A percentile compares a stretch with the other conserved stretches of the same genome.
These are phyloP conservation scores for Penicillium paradoxum DNA, from an alignment of 495 filamentous ascomycete genomes.

Conservation along the genomic window DNA sequence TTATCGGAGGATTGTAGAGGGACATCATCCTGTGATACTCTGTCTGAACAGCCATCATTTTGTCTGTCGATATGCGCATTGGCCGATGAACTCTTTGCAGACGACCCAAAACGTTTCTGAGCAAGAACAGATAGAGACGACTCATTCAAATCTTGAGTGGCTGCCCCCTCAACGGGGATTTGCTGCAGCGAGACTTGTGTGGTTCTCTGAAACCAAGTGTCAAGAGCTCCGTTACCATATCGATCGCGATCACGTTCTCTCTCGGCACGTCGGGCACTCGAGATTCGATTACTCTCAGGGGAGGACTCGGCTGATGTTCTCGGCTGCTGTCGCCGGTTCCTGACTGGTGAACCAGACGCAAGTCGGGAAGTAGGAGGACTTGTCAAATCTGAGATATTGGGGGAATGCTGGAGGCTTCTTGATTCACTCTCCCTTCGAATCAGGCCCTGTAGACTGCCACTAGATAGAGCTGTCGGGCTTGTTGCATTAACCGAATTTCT, in stretches of 20 bases:
- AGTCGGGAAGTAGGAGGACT: constrained; percentile 10
- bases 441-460: background rate
- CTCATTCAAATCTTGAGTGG: constrained; percentile 1
- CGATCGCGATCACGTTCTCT: constrained; percentile 29
- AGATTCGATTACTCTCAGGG: background rate
- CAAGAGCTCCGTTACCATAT: constrained; percentile 38
- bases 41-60: background rate
- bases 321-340: background rate
- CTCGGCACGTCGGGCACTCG: constrained; percentile 8
- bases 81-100: background rate
- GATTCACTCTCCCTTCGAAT: background rate
- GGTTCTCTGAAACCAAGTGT: constrained; percentile 36
- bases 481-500: background rate
- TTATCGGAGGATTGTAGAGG: background rate
- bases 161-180: background rate
- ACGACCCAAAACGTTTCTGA: constrained; percentile 18
- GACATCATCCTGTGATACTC: background rate
- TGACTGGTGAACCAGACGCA: constrained; percentile 10
- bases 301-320: background rate
- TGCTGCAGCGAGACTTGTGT: constrained; percentile 17
- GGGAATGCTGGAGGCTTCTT: background rate
- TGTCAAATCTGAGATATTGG: background rate
- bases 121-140: constrained; percentile 24
- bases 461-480: background rate
- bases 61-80: background rate